phyloP scores from a whole-genome alignment of 75 land plant species.

The Picea glauca region DNA sequence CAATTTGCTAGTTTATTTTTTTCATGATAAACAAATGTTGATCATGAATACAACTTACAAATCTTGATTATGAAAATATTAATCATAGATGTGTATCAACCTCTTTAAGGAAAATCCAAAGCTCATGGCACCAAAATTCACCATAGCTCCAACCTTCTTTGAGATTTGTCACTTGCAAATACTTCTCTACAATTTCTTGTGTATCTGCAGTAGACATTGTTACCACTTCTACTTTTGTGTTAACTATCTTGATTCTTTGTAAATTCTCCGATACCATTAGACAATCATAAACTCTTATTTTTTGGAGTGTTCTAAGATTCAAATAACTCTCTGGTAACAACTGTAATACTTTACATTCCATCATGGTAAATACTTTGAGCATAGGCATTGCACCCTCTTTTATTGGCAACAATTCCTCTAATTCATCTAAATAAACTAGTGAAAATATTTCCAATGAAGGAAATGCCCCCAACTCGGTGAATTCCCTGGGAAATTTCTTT shows the following conservation, averaged over 20 bases:
- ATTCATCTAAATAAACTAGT: neutral
- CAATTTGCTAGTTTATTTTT: too few relatives aligned
- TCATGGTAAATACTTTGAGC: neutral
- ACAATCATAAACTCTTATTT: neutral
- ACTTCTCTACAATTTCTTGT: neutral
- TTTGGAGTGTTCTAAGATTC: neutral
- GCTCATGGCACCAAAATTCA: neutral
- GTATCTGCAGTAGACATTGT: neutral
- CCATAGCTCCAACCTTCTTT: neutral
- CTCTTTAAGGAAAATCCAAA: neutral
- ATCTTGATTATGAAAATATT: too few relatives aligned
- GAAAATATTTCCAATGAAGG: neutral
- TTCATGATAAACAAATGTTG: too few relatives aligned
- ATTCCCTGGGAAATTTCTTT: neutral
- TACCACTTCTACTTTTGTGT: neutral
- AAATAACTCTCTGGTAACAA: neutral
- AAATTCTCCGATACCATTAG: neutral
- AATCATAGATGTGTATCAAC: too few relatives aligned
- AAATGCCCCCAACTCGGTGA: neutral
- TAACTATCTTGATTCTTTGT: neutral
- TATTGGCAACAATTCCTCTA: neutral
- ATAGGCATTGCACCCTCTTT: neutral
- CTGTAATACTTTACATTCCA: neutral
- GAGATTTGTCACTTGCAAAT: fast-evolving
- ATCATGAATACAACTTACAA: too few relatives aligned